Evolutionary conservation across 345 rosid genomes (phyloP), one percentile per base, ranked within the genome.

Genomic region (Gossypium rotundifolium): DNA sequence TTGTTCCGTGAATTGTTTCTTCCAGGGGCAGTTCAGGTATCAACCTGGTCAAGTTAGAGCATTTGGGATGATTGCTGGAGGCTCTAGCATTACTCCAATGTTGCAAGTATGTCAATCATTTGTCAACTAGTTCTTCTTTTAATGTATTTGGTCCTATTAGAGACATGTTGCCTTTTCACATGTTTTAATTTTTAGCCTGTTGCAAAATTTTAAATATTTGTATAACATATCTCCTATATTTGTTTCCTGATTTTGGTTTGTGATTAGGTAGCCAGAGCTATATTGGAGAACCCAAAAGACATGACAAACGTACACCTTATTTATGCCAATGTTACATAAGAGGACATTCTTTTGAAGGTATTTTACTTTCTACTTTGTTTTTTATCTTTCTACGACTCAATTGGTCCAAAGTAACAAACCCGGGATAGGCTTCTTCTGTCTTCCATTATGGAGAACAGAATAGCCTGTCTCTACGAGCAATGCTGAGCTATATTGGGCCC

Each of bases 41-140:
- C 94, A 86, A 72, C 87, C 94, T 13, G 94, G 93, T 68, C 85
- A 89, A 84, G 92, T 89, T 82, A 90, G 93, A 81, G 99, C 92
- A 73, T 91, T 93, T 60, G 99, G 99, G 71, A 95, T 95, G 98
- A 79, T 91, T 79, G 97, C 94, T 57, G 99, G 99, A 72, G 99
- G 99, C 55, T 88, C 99, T 77, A 98, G 99, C 81, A 95, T 95
- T 79, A 93, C 99, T 78, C 99, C 97, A 25, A 95, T 91, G 99
- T 95, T 89, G 86, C 99, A 95, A 84, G 99, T 93, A 74, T 71
- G 85, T 58, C 13, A 57, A 40, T 25, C 64, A 58, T 78, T 55
- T 11, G 42, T 70, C 60, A 25, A 17, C 1, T 44, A 22, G 16
- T 51, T n/a, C 13, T 38, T 67, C 13, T 38, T 67, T 42, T 48